These are phyloP conservation scores for Cladophialophora immunda DNA, from an alignment of 2,329 filamentous ascomycete species.

Conservation along the genomic window DNA sequence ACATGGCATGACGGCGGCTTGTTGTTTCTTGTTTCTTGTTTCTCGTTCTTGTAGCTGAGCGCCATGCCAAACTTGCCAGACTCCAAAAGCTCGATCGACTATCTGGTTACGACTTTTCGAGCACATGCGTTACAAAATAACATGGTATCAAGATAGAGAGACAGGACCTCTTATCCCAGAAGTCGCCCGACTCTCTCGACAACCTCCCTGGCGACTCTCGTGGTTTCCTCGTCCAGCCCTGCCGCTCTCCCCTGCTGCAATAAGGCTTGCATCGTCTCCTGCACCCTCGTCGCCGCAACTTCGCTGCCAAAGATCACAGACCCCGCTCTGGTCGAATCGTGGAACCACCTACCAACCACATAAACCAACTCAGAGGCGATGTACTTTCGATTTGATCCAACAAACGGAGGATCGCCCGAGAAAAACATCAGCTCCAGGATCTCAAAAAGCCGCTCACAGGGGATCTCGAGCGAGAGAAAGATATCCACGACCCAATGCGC, in stretches of 20 bases:
- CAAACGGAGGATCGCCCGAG: constrained; percentile 71
- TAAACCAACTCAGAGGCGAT: constrained; percentile 71
- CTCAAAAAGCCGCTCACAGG: constrained; percentile 68
- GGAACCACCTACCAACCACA: constrained; percentile 68
- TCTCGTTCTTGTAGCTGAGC: too few relatives aligned
- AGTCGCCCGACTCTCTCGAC: constrained; percentile 46
- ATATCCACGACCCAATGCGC: constrained; percentile 71
- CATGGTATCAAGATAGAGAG: constrained; percentile 5
- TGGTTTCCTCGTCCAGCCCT: constrained; percentile 50
- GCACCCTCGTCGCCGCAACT: constrained; percentile 61
- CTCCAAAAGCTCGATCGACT: constrained; percentile 1
- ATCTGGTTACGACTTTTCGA: background rate
- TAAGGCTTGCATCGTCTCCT: constrained; percentile 50
- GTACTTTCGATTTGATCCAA: constrained; percentile 63
- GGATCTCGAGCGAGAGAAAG: constrained; percentile 69
- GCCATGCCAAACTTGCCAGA: background rate
- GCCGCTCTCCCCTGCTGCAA: constrained; percentile 33
- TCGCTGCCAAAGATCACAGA: constrained; percentile 68
- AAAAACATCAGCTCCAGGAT: constrained; percentile 74
- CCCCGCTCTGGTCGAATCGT: constrained; percentile 63
- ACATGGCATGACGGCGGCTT: too few relatives aligned
- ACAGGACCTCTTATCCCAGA: constrained; percentile 18
- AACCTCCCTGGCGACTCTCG: constrained; percentile 47
- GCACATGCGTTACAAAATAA: background rate
- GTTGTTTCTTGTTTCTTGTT: too few relatives aligned